These are phyloP conservation scores for Hypomontagnella submonticulosa DNA, from an alignment of 495 filamentous ascomycete genomes.

Conservation along the genomic window DNA sequence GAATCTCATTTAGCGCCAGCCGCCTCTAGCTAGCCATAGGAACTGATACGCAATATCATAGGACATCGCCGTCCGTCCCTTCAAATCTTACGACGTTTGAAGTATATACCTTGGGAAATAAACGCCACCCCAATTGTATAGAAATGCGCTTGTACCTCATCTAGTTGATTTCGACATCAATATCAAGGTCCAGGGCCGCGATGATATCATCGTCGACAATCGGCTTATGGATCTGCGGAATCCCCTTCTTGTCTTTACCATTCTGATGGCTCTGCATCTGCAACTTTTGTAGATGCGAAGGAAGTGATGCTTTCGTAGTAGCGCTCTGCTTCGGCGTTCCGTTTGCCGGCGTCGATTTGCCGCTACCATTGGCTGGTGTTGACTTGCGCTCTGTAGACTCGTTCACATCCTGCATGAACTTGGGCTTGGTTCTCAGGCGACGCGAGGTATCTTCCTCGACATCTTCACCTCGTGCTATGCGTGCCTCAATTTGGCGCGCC, in stretches of 20 bases:
- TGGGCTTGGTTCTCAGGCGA: constrained; percentile 69
- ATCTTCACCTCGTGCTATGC: constrained; percentile 63
- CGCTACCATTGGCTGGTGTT: constrained; percentile 56
- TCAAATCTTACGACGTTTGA: background rate
- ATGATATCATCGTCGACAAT: constrained; percentile 89
- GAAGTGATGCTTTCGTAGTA: constrained; percentile 43
- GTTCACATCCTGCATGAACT: constrained; percentile 69
- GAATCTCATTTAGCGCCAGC: background rate
- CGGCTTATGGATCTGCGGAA: constrained; percentile 73
- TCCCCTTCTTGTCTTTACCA: constrained; percentile 62
- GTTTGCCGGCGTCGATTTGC: constrained; percentile 44
- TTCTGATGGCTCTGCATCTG: constrained; percentile 62
- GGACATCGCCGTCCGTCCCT: background rate
- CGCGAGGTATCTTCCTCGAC: constrained; percentile 66
- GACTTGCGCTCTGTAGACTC: constrained; percentile 49
- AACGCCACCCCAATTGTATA: background rate
- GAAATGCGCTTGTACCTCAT: constrained; percentile 1
- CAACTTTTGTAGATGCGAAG: constrained; percentile 61
- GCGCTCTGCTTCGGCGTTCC: constrained; percentile 51
- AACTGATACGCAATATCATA: no score
- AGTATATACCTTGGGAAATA: background rate
- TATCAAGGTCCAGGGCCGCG: constrained; percentile 80
- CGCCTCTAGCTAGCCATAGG: background rate
- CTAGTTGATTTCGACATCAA: constrained; percentile 76
- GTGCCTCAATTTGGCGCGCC: constrained; percentile 64